These are phyloP conservation scores for Medicago arabica DNA, from an alignment of 306 rosid genomes.

Conservation along the genomic window DNA sequence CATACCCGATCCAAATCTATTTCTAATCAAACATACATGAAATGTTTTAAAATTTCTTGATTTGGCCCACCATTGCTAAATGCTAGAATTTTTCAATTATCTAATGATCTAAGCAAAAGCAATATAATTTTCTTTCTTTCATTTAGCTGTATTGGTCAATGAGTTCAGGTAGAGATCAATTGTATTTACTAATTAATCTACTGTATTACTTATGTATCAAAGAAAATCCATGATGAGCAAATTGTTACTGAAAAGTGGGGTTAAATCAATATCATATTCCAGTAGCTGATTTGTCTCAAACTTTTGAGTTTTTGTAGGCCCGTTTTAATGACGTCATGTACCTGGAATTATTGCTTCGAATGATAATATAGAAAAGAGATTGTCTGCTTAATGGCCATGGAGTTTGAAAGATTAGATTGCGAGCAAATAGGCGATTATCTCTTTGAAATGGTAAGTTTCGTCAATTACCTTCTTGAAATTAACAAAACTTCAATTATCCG, in stretches of 20 bases:
- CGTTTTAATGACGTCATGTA: slow-evolving; percentile 41
- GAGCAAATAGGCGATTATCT: no score
- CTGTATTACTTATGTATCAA: slow-evolving; percentile 1
- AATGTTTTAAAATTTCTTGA: slow-evolving; percentile 30
- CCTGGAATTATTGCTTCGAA: slow-evolving; percentile 50
- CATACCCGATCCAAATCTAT: no score
- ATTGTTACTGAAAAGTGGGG: slow-evolving; percentile 33
- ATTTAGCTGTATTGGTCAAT: no score
- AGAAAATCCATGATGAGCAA: slow-evolving; percentile 33
- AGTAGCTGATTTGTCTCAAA: slow-evolving; percentile 47
- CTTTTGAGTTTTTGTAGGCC: slow-evolving; percentile 42
- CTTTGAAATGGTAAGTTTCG: no score
- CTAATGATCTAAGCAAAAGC: not conserved
- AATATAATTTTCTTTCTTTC: not conserved
- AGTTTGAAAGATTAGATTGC: slow-evolving; percentile 36
- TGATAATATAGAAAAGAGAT: slow-evolving; percentile 43
- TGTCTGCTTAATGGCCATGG: slow-evolving; percentile 46
- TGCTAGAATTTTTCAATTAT: not conserved
- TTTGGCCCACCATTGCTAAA: slow-evolving; percentile 28
- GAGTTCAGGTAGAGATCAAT: slow-evolving; percentile 45
- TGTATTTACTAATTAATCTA: not conserved
- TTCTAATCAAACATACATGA: no score
- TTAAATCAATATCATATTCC: slow-evolving; percentile 38
- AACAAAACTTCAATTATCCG: no score
- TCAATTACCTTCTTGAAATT: no score